These are phyloP conservation scores for Phytophthora tentaculata DNA, from an alignment of 352 stramenopile species.

Conservation along the genomic window DNA sequence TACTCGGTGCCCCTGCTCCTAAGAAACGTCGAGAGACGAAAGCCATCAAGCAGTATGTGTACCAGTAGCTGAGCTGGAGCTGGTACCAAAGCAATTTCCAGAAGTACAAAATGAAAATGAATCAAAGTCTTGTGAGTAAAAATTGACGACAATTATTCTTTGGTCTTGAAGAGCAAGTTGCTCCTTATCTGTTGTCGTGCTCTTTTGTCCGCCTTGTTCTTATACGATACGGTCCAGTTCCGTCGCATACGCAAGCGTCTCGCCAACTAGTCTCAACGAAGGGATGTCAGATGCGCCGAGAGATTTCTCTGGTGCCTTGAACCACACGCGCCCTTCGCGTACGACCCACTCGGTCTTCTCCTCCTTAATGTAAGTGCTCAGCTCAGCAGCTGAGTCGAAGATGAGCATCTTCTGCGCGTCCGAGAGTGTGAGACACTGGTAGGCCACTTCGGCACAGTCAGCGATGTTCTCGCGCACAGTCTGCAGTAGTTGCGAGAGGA, in stretches of 20 bases:
- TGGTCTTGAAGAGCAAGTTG: constrained; percentile 4
- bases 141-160: constrained; percentile 22
- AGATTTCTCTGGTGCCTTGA: constrained; percentile 90
- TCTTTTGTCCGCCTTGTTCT: constrained; percentile 2
- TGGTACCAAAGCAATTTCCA: constrained; percentile 21
- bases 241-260: constrained; percentile 96
- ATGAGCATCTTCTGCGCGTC: constrained; percentile 95
- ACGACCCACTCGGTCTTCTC: constrained; percentile 93
- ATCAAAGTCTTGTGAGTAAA: constrained; percentile 21
- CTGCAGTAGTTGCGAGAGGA: constrained; percentile 93
- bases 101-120: constrained; percentile 39
- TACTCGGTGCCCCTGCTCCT: constrained; percentile 37
- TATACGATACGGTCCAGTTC: constrained; percentile 95
- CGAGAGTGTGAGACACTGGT: constrained; percentile 86
- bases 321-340: constrained; percentile 85
- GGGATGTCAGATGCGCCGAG: constrained; percentile 92
- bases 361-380: constrained; percentile 88
- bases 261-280: constrained; percentile 93
- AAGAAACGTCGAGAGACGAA: constrained; percentile 56
- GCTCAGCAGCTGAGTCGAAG: constrained; percentile 82
- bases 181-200: neutral
- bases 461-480: constrained; percentile 96
- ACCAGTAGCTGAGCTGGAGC: constrained; percentile 18
- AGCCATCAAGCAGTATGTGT: constrained; percentile 34
- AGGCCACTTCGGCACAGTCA: constrained; percentile 95